phyloP scores from a whole-genome alignment of 805 yeast genomes.

The Blastobotrys chiropterorum region DNA sequence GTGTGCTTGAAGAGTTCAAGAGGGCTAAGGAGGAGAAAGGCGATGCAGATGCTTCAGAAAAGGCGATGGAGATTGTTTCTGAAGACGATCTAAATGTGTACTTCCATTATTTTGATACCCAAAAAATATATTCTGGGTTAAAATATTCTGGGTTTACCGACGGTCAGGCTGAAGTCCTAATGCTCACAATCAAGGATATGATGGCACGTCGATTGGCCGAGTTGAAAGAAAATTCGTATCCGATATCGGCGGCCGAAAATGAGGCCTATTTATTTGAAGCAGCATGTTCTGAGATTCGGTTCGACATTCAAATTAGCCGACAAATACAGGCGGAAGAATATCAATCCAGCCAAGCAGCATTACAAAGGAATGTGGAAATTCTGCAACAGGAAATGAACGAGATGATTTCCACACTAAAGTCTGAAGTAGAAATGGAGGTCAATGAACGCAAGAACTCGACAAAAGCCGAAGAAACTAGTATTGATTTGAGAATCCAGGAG shows the following conservation, averaged over 20 bases:
- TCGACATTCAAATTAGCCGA: constrained; percentile 68
- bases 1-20: constrained; percentile 2
- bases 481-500: constrained; percentile 70
- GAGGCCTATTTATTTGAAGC: constrained; percentile 87
- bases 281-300: constrained; percentile 79
- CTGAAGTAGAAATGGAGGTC: constrained; percentile 75
- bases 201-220: constrained; percentile 30
- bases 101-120: constrained; percentile 49
- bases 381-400: constrained; percentile 74
- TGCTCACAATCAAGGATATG: constrained; percentile 38
- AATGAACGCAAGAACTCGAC: constrained; percentile 84
- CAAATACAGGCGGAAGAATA: constrained; percentile 63
- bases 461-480: constrained; percentile 61
- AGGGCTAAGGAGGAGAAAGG: constrained; percentile 6
- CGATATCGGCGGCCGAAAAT: constrained; percentile 68
- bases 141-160: constrained; percentile 52
- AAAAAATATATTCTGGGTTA: constrained; percentile 50
- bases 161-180: constrained; percentile 53
- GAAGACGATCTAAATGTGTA: constrained; percentile 5
- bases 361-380: constrained; percentile 67
- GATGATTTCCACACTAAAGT: constrained; percentile 51
- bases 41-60: not conserved
- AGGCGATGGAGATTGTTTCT: not conserved
- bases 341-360: constrained; percentile 55
- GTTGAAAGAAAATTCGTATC: constrained; percentile 31